Evolutionary conservation across 768 basidiomycete species (phyloP), one percentile per base, ranked within the genome.

Genomic region (Trametes cubensis): DNA sequence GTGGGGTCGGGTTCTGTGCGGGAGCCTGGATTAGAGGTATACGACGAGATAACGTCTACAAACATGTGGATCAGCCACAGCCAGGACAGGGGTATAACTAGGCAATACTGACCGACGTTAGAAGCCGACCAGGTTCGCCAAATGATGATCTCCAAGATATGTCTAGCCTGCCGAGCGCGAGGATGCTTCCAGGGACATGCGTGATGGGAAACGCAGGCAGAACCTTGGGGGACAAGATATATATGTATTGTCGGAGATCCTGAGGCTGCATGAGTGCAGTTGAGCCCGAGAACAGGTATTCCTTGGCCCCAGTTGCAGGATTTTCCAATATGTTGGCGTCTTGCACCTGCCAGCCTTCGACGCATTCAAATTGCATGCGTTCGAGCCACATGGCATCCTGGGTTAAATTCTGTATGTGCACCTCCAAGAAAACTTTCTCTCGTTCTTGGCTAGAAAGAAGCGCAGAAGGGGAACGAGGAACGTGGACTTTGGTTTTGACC

Each of bases 401-500:
- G 0, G 90, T 92, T 59, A 90, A 77, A 68, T 98, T 98, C 70
- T 96, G 94, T 13, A 96, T 87, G 69, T 96, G 92, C 4, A 96
- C 86, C 72, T 98, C 95, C 21, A 98, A 85, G 74, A 94, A 95
- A 38, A 96, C 81, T 65, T 92, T 92, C 50, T 90, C 86, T 57
- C 92, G 83, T 66, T 92, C 88, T 3, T 73, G 48, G 3, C 81
- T 73, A 6, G 85, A 83, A 28, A 95, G 76, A 13, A 85, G 64
- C 2, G 93, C 87, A 21, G 89, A 84, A 0, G 93, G 88, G 0
- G 91, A 88, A 54, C 82, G 83, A 0, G 92, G 83, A 2, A 79
- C 70, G 72, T 97, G 92, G 0, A 96, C 92, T 73, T 95, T 95
- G 15, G 95, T 97, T 75, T 96, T 96, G 60, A 98, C 95, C 0